A percentile compares a stretch with the other conserved stretches of the same genome.
Conservation (phyloP, 805 yeast genomes). For the Metschnikowia baotianmanensis region DNA sequence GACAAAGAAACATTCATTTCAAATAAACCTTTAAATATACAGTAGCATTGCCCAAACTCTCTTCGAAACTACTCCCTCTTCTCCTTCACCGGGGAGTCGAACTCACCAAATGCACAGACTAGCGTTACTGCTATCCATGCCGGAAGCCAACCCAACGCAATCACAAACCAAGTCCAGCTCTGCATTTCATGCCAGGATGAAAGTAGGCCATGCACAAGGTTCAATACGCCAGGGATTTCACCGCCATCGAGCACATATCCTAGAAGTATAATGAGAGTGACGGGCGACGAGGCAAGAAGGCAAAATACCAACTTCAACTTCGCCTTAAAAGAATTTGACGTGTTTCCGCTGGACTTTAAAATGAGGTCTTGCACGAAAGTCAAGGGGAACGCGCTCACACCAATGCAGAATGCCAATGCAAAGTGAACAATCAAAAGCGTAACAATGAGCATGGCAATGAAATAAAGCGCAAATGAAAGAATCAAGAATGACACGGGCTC, state of each 20-base stretch:
- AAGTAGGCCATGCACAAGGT: slow-evolving; percentile 50
- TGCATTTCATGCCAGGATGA: slow-evolving; percentile 66
- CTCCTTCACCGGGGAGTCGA: slow-evolving; percentile 9
- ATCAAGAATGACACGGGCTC: slow-evolving; percentile 25
- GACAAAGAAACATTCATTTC: too few species aligned
- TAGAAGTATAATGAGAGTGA: slow-evolving; percentile 26
- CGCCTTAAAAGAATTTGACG: slow-evolving; percentile 9
- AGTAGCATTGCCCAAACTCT: too few species aligned
- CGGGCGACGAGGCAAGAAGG: slow-evolving; percentile 53
- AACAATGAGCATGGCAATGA: slow-evolving; percentile 65
- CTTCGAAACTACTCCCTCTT: slow-evolving; percentile 5
- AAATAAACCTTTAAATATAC: too few species aligned
- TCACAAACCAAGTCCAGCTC: slow-evolving; percentile 82
- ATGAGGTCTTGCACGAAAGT: slow-evolving; percentile 51
- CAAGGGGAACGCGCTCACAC: slow-evolving; percentile 72
- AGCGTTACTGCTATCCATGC: slow-evolving; percentile 56
- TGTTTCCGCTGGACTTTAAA: slow-evolving; percentile 13
- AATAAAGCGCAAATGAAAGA: slow-evolving; percentile 49
- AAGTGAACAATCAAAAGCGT: slow-evolving; percentile 81
- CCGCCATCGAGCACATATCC: slow-evolving; percentile 27
- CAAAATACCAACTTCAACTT: slow-evolving; percentile 31
- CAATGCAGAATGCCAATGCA: slow-evolving; percentile 70
- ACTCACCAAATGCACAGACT: slow-evolving; percentile 31
- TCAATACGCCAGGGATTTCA: slow-evolving; percentile 31
- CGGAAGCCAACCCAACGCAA: slow-evolving; percentile 79